Conservation (phyloP, 192 early-diverging fungal genomes). For the Obelidium mucronatum region DNA sequence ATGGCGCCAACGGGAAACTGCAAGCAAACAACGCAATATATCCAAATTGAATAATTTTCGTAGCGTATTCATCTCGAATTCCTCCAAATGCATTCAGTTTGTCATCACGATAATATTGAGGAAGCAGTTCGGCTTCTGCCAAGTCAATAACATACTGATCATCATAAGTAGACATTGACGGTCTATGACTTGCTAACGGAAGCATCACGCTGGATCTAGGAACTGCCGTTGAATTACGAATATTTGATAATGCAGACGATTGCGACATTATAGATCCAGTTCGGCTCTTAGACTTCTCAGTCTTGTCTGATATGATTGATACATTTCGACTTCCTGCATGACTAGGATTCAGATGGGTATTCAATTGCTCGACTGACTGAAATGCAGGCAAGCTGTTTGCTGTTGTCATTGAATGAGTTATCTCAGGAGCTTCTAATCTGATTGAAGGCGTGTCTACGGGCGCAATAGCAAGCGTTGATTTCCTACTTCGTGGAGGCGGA, state of each 20-base stretch:
- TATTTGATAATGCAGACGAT: neutral
- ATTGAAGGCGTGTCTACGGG: too few relatives aligned
- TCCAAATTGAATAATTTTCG: conserved; percentile 71
- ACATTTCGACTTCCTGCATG: too few relatives aligned
- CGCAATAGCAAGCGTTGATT: too few relatives aligned
- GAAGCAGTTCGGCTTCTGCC: neutral
- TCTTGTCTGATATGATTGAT: too few relatives aligned
- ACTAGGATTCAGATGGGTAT: too few relatives aligned
- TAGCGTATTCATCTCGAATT: conserved; percentile 38
- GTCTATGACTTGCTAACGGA: neutral
- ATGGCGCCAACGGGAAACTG: conserved; percentile 74
- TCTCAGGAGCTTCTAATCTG: too few relatives aligned
- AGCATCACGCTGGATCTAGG: neutral
- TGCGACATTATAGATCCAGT: neutral
- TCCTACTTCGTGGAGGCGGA: too few relatives aligned
- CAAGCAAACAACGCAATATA: conserved; percentile 73
- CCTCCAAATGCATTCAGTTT: conserved; percentile 45
- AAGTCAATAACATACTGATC: neutral
- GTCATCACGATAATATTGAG: conserved; percentile 50
- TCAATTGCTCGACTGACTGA: too few relatives aligned
- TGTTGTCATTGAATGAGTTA: too few relatives aligned
- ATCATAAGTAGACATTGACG: neutral
- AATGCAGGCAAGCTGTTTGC: too few relatives aligned
- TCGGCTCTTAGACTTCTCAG: neutral
- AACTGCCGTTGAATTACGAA: neutral